phyloP scores from a whole-genome alignment of 2,329 filamentous ascomycete genomes.

The Sphaerulina musiva region DNA sequence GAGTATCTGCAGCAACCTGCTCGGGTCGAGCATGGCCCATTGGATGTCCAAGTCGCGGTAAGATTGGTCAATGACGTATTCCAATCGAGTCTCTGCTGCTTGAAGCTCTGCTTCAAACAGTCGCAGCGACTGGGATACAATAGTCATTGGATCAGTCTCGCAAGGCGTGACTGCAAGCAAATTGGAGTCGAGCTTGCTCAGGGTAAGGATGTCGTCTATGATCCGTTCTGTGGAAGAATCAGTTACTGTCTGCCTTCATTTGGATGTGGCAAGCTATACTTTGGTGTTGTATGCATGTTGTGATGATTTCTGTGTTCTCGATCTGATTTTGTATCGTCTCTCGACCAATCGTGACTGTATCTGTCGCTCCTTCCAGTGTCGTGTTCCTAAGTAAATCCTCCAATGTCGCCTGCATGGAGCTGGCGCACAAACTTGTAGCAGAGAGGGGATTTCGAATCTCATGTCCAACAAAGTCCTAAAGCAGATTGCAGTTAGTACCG shows the following conservation, averaged over 20 bases:
- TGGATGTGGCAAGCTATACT: not conserved
- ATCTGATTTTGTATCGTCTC: slow-evolving; percentile 14
- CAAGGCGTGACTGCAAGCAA: slow-evolving; percentile 35
- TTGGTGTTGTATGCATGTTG: slow-evolving; percentile 30
- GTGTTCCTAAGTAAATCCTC: slow-evolving; percentile 6
- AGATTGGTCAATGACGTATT: slow-evolving; percentile 7
- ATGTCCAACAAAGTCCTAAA: slow-evolving; percentile 26
- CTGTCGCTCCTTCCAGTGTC: slow-evolving; percentile 7
- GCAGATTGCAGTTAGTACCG: not conserved
- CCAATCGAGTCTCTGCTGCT: slow-evolving; percentile 31
- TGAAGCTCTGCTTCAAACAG: slow-evolving; percentile 39
- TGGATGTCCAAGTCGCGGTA: slow-evolving; percentile 9
- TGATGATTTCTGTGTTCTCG: slow-evolving; percentile 30
- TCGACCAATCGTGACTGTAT: slow-evolving; percentile 3
- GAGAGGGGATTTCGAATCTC: slow-evolving; percentile 42
- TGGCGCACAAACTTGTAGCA: slow-evolving; percentile 37
- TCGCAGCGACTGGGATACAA: slow-evolving; percentile 32
- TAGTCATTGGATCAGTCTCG: slow-evolving; percentile 31
- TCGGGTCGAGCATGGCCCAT: slow-evolving; percentile 21
- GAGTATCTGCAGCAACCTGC: slow-evolving; percentile 23
- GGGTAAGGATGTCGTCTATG: slow-evolving; percentile 44
- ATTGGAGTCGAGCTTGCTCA: slow-evolving; percentile 35
- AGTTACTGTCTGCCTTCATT: too few relatives aligned
- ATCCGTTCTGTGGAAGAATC: slow-evolving; percentile 27
- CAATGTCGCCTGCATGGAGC: slow-evolving; percentile 8